phyloP scores from a whole-genome alignment of 2,329 filamentous ascomycete species.

The Samsoniella hepiali region DNA sequence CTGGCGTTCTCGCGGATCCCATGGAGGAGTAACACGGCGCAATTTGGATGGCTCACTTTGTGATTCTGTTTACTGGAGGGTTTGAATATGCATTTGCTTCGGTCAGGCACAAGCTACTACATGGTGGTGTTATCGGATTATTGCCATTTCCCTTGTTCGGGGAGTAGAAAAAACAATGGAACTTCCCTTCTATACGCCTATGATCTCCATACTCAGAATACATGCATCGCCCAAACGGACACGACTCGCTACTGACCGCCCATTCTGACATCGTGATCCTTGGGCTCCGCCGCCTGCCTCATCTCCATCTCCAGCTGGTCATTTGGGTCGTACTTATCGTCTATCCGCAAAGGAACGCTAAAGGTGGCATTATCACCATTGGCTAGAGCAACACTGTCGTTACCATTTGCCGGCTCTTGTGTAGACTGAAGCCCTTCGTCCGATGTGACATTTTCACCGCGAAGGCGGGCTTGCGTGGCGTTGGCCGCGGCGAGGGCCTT shows the following conservation, averaged over 20 bases:
- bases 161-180: background rate
- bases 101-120: slow-evolving; percentile 11
- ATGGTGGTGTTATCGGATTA: slow-evolving; percentile 13
- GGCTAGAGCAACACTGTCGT: slow-evolving; percentile 29
- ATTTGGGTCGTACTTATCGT: slow-evolving; percentile 42
- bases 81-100: slow-evolving; percentile 10
- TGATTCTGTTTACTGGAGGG: slow-evolving; percentile 4
- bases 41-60: slow-evolving; percentile 8
- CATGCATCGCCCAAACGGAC: background rate
- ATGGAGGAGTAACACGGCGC: slow-evolving; percentile 57
- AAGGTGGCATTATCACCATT: slow-evolving; percentile 29
- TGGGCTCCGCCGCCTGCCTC: slow-evolving; percentile 41
- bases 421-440: slow-evolving; percentile 25
- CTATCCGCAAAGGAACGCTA: slow-evolving; percentile 24
- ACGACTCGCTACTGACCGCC: background rate
- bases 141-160: slow-evolving; percentile 1
- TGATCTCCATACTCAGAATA: background rate
- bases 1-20: slow-evolving; percentile 54
- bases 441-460: slow-evolving; percentile 37
- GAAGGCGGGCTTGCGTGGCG: slow-evolving; percentile 45
- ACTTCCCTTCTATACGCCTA: background rate
- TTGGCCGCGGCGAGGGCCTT: slow-evolving; percentile 66
- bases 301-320: slow-evolving; percentile 56
- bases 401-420: slow-evolving; percentile 24
- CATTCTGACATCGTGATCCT: slow-evolving; percentile 59